Evolutionary conservation across 2,329 filamentous ascomycete genomes (phyloP), one percentile per base, ranked within the genome.

Genomic region (Diplodia mutila): DNA sequence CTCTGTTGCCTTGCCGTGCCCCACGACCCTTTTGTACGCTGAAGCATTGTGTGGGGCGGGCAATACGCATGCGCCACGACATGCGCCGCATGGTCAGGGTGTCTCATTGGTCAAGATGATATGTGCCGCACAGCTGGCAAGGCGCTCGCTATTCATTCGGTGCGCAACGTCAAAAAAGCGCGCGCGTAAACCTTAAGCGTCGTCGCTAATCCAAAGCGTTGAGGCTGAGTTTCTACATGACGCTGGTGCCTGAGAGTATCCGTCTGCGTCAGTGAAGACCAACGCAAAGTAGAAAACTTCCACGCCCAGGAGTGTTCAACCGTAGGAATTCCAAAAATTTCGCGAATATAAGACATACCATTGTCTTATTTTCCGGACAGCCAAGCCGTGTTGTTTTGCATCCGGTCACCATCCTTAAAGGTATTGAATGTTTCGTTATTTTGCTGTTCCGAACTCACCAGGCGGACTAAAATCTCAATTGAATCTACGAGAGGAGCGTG

Each of bases 1-100:
- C 21, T 18, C 46, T 63, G 59, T 25, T 51, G 59, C 59, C 59
- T 63, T 63, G 59, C 46, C 8, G 59, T 63, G 59, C 59, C 59
- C 39, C 46, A 37, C 49, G n/a, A 8, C 2, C 4, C 21, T 37
- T 12, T 23, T 11, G 16, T 63, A 6, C 8, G 3, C 11, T 32
- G 42, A 49, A 18, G 27, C 59, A 25, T 37, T n/a, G 46, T 63
- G 46, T 25, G 59, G 59, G 46, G 59, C 49, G 8, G 16, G 23
- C 39, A 37, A 48, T 21, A 37, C 12, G 59, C 27, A 21, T 63
- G 42, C 29, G 59, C 59, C 59, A 23, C 42, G 42, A 25, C 46
- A 32, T 25, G 42, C 46, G 59, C 59, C 59, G 49, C 59, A 51
- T 3, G 11, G 42, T n/a, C 42, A 21, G 18, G n/a, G 42, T 21